Evolutionary conservation across 202 grass and related monocot genomes (phyloP), one percentile per base, ranked within the genome.

Genomic region (Musa balbisiana): DNA sequence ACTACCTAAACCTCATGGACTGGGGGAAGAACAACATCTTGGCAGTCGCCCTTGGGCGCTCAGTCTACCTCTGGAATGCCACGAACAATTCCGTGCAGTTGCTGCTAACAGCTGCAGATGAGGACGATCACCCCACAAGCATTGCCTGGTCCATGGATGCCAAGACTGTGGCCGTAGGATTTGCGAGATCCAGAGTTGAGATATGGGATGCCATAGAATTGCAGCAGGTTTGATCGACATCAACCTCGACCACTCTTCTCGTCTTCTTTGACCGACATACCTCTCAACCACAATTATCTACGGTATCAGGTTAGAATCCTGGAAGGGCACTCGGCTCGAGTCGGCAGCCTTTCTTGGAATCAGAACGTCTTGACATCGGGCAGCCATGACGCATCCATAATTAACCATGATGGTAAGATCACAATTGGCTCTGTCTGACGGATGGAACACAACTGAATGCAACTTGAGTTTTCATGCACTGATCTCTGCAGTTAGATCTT

Each of bases 11-110:
- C 56, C 59, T 85, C 33, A 19, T 85, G 55, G 83, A 85, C 52
- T 85, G 83, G 83, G 79, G 83, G 17, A 67, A 80, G 58, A 65
- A 78, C 20, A 85, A 85, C 15, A 81, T 85, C 49, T 55, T 85
- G 33, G 79, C 83, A 66, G 73, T 81, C 56, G 72, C 53, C 2
- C n/a, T 78, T 1, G 79, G 83, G 20, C 65, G 62, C 54, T 81
- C 79, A 11, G 56, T 85, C 10, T 85, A 81, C 73, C 67, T 85
- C 17, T 78, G 76, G 78, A 81, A 78, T 21, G 56, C 49, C 11
- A 73, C 64, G 53, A 65, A 67, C 15, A 25, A 73, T 19, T 12
- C 53, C 49, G 73, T 66, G 26, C 55, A 82, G 19, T 27, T 71
- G 13, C 79, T 85, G 33, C 59, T 72, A 59, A 72, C 55, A 49